Evolutionary conservation across 441 rosid genomes (phyloP).

Genomic region (Macaranga tanarius): DNA sequence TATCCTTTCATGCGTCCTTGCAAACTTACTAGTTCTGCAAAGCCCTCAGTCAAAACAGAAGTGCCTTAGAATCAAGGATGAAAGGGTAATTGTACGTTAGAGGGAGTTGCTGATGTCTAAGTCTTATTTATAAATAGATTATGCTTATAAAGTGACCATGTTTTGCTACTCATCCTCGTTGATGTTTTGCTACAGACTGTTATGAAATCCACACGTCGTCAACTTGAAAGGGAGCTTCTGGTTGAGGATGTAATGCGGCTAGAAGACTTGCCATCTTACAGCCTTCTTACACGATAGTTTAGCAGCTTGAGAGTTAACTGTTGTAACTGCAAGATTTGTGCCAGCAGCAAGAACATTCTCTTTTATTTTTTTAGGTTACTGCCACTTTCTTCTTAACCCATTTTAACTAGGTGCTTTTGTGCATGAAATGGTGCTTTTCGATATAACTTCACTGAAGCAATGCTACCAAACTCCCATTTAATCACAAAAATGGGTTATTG

Average conservation of each 20-base stretch:
- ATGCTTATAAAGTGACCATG: background rate
- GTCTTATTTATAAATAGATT: background rate
- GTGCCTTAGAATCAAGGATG: background rate
- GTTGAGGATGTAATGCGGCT: conserved; percentile 60
- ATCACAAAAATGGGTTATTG: conserved; percentile 15
- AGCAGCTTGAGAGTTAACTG: conserved; percentile 27
- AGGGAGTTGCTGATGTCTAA: background rate
- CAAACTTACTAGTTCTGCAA: background rate
- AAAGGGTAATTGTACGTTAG: background rate
- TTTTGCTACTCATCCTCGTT: background rate
- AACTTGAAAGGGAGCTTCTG: conserved; percentile 87
- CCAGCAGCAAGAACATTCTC: conserved; percentile 22
- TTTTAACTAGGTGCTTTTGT: conserved; percentile 32
- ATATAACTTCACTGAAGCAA: conserved; percentile 19
- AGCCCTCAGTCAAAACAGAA: background rate
- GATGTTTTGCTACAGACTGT: conserved; percentile 55
- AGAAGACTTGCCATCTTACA: conserved; percentile 82
- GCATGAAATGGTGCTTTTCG: conserved; percentile 19
- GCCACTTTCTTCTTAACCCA: conserved; percentile 10
- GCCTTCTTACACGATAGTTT: conserved; percentile 56
- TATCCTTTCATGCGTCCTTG: background rate
- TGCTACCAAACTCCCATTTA: conserved; percentile 14
- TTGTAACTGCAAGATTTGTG: conserved; percentile 31
- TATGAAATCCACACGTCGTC: conserved; percentile 91
- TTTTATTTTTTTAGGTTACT: conserved; percentile 5